Conservation (phyloP, 2,329 filamentous ascomycete species). For the Diaporthe caulivora region DNA sequence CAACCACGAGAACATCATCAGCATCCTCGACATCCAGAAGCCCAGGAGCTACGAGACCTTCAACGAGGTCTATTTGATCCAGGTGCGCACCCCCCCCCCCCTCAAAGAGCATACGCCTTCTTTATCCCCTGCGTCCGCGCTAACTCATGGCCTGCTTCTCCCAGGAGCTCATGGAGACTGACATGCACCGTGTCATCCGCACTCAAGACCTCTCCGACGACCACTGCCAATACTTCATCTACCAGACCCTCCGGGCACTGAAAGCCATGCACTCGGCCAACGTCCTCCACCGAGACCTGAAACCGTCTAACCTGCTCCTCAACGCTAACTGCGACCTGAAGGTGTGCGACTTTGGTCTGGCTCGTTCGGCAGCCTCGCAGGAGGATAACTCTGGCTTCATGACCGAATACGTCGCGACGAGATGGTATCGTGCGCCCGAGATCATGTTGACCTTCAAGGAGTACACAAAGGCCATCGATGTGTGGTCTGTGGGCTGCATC, state of each 20-base stretch:
- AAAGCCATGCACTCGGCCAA: constrained; percentile 99
- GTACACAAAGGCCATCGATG: constrained; percentile 99
- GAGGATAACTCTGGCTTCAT: constrained; percentile 99
- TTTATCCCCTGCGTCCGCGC: not conserved
- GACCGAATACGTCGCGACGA: constrained; percentile 99
- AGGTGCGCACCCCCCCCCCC: constrained; percentile 67
- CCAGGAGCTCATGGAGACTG: constrained; percentile 98
- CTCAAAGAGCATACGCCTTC: not conserved
- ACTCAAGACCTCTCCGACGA: constrained; percentile 99
- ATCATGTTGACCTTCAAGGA: constrained; percentile 99
- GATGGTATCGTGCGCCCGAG: constrained; percentile 98
- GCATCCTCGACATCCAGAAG: constrained; percentile 98
- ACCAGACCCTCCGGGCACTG: constrained; percentile 95
- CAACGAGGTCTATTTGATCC: constrained; percentile 98
- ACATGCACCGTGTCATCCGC: constrained; percentile 99
- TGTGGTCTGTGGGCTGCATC: constrained; percentile 99
- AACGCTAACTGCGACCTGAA: constrained; percentile 99
- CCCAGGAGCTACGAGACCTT: constrained; percentile 96
- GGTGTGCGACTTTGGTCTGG: constrained; percentile 98
- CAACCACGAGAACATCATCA: constrained; percentile 99
- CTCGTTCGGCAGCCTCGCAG: constrained; percentile 93
- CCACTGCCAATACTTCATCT: constrained; percentile 99
- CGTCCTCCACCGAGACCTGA: constrained; percentile 95
- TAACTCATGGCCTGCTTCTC: not conserved
- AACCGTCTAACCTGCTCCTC: constrained; percentile 95